These are phyloP conservation scores for Mycena chlorophos DNA, from an alignment of 768 basidiomycete genomes.

Conservation along the genomic window DNA sequence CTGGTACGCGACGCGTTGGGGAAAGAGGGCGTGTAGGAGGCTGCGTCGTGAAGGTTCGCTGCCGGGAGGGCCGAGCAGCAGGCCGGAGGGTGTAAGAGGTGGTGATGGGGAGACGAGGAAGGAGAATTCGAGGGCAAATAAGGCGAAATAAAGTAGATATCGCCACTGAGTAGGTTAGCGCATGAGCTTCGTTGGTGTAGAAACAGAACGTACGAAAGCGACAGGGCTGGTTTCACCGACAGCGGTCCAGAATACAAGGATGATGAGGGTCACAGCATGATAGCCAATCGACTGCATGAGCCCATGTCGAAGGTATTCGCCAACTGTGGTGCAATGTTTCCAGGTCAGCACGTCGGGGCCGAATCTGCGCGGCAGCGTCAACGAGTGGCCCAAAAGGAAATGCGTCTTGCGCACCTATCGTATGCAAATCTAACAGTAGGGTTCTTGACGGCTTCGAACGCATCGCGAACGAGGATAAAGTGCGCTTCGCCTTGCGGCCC, in stretches of 20 bases:
- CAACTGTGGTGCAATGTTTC: slow-evolving; percentile 64
- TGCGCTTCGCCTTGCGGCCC: slow-evolving; percentile 54
- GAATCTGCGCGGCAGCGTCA: slow-evolving; percentile 48
- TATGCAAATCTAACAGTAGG: slow-evolving; percentile 82
- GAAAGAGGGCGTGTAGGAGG: slow-evolving; percentile 50
- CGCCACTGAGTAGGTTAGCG: slow-evolving; percentile 60
- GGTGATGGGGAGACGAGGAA: slow-evolving; percentile 64
- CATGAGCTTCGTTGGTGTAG: slow-evolving; percentile 2
- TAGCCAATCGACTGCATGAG: slow-evolving; percentile 62
- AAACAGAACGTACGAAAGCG: slow-evolving; percentile 58
- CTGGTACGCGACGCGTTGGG: slow-evolving; percentile 69
- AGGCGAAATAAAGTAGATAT: slow-evolving; percentile 64
- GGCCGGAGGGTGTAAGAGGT: slow-evolving; percentile 23
- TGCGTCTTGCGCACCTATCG: slow-evolving; percentile 57
- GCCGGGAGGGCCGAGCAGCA: slow-evolving; percentile 25
- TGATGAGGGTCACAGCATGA: slow-evolving; percentile 60
- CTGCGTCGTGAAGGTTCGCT: slow-evolving; percentile 24
- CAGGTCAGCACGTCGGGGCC: slow-evolving; percentile 72
- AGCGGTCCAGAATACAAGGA: slow-evolving; percentile 62
- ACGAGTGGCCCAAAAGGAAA: not conserved
- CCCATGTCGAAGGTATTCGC: slow-evolving; percentile 70
- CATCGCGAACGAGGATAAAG: slow-evolving; percentile 72
- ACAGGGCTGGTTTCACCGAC: slow-evolving; percentile 60
- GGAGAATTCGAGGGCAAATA: slow-evolving; percentile 62
- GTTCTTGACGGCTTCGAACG: slow-evolving; percentile 76